phyloP scores from a whole-genome alignment of 179 eudicot species.

The Beta lomatogona region DNA sequence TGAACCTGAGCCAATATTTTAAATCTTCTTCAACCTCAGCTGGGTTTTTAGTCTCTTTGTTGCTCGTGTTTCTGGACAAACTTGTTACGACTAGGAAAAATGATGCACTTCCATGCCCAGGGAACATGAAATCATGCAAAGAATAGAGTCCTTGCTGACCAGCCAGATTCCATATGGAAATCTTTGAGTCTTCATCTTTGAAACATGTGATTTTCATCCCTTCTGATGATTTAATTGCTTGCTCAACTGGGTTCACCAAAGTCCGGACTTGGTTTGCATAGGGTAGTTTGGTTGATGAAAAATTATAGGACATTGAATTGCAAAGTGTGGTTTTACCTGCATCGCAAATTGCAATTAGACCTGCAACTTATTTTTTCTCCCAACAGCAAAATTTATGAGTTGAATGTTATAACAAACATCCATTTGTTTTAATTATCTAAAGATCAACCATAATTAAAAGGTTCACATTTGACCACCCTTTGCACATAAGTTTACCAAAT shows the following conservation, averaged over 20 bases:
- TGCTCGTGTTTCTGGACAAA: conserved; percentile 61
- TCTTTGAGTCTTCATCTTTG: conserved; percentile 72
- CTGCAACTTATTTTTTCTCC: neutral
- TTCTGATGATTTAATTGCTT: conserved; percentile 61
- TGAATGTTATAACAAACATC: too few relatives aligned
- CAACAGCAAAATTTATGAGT: too few relatives aligned
- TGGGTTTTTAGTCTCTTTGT: conserved; percentile 68
- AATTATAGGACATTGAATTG: conserved; percentile 63
- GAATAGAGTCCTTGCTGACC: conserved; percentile 78
- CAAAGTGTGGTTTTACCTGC: conserved; percentile 87
- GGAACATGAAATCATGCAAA: conserved; percentile 92
- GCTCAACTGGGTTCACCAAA: conserved; percentile 85
- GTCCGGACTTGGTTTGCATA: conserved; percentile 73
- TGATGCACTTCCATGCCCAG: conserved; percentile 91
- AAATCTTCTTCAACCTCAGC: conserved; percentile 82
- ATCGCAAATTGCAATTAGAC: neutral
- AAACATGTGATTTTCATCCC: conserved; percentile 69
- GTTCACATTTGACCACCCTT: too few relatives aligned
- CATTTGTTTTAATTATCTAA: too few relatives aligned
- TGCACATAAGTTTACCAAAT: too few relatives aligned
- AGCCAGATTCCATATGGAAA: conserved; percentile 87
- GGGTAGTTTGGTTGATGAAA: conserved; percentile 65
- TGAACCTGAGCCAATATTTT: conserved; percentile 88
- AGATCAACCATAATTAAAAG: too few relatives aligned
- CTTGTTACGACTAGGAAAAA: conserved; percentile 65